phyloP scores from a whole-genome alignment of 139 green algal genomes.

The Pleodorina starrii region DNA sequence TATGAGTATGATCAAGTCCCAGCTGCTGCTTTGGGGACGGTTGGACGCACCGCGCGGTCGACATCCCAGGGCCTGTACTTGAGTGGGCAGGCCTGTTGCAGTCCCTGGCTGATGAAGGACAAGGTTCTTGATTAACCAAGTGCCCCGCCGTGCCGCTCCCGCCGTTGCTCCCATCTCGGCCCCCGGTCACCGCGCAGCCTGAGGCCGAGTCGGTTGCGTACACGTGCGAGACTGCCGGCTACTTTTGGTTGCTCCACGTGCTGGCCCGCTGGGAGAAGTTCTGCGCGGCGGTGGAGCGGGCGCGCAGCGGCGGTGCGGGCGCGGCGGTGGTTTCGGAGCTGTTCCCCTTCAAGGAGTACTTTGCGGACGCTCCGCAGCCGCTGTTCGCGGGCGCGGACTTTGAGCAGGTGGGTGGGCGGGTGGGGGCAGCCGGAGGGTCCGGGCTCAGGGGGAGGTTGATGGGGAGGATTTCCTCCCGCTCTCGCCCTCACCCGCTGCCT shows the following conservation, averaged over 20 bases:
- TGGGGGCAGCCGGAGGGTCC: too few species aligned
- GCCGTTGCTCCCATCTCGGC: too few species aligned
- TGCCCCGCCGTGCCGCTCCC: too few species aligned
- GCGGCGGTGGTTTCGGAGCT: slow-evolving; percentile 71
- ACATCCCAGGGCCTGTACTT: too few species aligned
- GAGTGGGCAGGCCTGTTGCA: too few species aligned
- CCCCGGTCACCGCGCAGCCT: too few species aligned
- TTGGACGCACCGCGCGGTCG: too few species aligned
- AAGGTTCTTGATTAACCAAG: too few species aligned
- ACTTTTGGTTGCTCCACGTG: slow-evolving; percentile 99
- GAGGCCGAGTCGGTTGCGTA: slow-evolving; percentile 82
- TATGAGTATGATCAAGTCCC: too few species aligned
- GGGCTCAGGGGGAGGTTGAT: too few species aligned
- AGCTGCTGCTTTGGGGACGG: too few species aligned
- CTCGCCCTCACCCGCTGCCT: background rate
- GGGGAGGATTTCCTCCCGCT: background rate
- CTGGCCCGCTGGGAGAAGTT: slow-evolving; percentile 90
- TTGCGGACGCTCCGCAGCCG: slow-evolving; percentile 85
- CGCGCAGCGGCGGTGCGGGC: slow-evolving; percentile 18
- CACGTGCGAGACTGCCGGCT: slow-evolving; percentile 95
- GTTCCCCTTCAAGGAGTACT: slow-evolving; percentile 96
- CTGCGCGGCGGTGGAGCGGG: slow-evolving; percentile 48
- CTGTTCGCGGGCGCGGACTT: slow-evolving; percentile 79
- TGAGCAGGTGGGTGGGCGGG: slow-evolving; percentile 66
- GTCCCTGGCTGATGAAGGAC: too few species aligned